Base-by-base conservation (phyloP, 169 alveolate genomes). In the Plasmodium relictum region DNA sequence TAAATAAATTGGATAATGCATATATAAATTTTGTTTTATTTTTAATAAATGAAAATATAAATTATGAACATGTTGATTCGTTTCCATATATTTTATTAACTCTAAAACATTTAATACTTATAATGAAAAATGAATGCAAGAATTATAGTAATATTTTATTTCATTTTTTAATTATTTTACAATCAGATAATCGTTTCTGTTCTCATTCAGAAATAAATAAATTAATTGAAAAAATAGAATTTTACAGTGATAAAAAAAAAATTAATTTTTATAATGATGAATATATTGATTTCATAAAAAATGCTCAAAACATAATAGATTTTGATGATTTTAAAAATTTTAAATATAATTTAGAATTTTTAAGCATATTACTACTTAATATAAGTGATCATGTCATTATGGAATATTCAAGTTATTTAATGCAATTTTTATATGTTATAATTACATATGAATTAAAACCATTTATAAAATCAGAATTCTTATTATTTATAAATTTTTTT, bases 401-500 rank as follows among this genome's bases (percentile, higher is more conserved):
- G 65, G 76, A 78, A 50, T 26, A 78, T 14, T 78, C 78, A 14
- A 48, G 0, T 10, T 37, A 58, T 41, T 48, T 78, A 69, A 62
- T 78, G 56, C 6, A 78, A 6, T 78, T 78, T 22, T 63, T 78
- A 7, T 26, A 20, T 44, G n/a, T 50, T 45, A 78, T 65, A 45
- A 65, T 42, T 16, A 78, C 24, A 22, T 66, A 78, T 45, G 78
- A 78, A 63, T 78, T 78, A 78, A 48, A 56, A 41, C 76, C 89
- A 63, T 78, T 78, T 14, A 78, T 78, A 18, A 78, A 78, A 65
- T 63, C 76, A 4, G 89, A 78, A 50, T 78, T 78, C 50, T 48
- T 78, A 78, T 78, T 78, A 65, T 78, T 78, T 56, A 45, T 78
- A 78, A 78, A 78, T 78, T 24, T 78, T 39, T 78, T 78, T 63